These are phyloP conservation scores for Hsuehochloa calcarea DNA, from an alignment of 176 grass and related monocot species.

Conservation along the genomic window DNA sequence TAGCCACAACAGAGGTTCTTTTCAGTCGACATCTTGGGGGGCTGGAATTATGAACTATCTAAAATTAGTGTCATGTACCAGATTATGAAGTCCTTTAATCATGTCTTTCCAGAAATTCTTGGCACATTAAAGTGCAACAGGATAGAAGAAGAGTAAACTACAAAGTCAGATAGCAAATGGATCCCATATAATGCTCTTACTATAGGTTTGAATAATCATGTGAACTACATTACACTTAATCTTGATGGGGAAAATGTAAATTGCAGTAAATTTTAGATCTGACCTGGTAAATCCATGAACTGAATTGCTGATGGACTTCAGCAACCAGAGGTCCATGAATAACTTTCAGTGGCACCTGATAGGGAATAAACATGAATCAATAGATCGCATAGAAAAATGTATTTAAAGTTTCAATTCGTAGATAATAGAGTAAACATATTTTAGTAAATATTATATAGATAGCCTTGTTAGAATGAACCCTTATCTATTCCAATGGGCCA, in stretches of 20 bases:
- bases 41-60: not conserved
- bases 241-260: not conserved
- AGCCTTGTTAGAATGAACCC: not conserved
- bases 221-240: not conserved
- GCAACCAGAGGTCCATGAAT: constrained; percentile 66
- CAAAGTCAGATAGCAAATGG: not conserved
- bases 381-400: not conserved
- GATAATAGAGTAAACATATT: not conserved
- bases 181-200: not conserved
- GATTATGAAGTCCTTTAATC: not conserved
- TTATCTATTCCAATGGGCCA: too few species aligned
- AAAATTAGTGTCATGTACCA: not conserved
- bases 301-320: constrained; percentile 91
- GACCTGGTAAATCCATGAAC: constrained; percentile 91
- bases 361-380: not conserved
- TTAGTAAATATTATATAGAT: not conserved
- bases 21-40: not conserved
- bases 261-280: constrained; percentile 1
- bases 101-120: not conserved
- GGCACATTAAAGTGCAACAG: not conserved
- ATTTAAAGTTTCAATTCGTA: not conserved
- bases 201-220: not conserved
- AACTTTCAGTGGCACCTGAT: constrained; percentile 65
- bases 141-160: not conserved
- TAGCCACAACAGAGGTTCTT: not conserved